phyloP scores from a whole-genome alignment of 75 land plant genomes.

The Larix kaempferi region DNA sequence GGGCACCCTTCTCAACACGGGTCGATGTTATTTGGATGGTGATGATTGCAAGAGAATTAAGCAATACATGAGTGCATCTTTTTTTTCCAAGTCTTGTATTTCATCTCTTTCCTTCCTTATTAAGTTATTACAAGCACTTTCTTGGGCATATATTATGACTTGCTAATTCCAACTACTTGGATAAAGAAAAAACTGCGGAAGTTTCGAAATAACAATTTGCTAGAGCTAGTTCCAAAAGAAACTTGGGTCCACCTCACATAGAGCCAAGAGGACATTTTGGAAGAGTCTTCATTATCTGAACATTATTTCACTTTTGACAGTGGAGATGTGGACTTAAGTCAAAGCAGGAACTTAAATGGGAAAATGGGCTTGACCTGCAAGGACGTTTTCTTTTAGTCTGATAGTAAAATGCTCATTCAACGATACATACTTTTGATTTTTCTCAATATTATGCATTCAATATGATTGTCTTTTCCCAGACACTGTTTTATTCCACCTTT shows the following conservation, averaged over 20 bases:
- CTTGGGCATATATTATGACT: slow-evolving; percentile 81
- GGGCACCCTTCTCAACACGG: slow-evolving; percentile 54
- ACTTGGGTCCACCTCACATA: slow-evolving; percentile 45
- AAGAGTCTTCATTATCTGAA: slow-evolving; percentile 46
- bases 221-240: slow-evolving; percentile 58
- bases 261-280: slow-evolving; percentile 33
- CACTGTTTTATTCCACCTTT: slow-evolving; percentile 73
- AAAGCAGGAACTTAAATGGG: slow-evolving; percentile 17
- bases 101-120: slow-evolving; percentile 85
- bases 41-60: slow-evolving; percentile 76
- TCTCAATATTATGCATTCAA: slow-evolving; percentile 91
- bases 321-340: slow-evolving; percentile 4
- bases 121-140: slow-evolving; percentile 81
- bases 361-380: slow-evolving; percentile 33
- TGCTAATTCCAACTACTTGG: slow-evolving; percentile 85
- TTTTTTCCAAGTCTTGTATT: slow-evolving; percentile 72
- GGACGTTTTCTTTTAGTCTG: slow-evolving; percentile 59
- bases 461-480: slow-evolving; percentile 79
- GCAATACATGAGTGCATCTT: slow-evolving; percentile 76
- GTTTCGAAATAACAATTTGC: slow-evolving; percentile 67
- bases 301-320: slow-evolving; percentile 4
- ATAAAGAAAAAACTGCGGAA: slow-evolving; percentile 67
- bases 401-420: slow-evolving; percentile 41
- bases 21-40: slow-evolving; percentile 80
- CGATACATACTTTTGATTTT: slow-evolving; percentile 74